Evolutionary conservation across 2,329 filamentous ascomycete genomes (phyloP), one percentile per base, ranked within the genome.

Genomic region (Harringtonia lauricola): DNA sequence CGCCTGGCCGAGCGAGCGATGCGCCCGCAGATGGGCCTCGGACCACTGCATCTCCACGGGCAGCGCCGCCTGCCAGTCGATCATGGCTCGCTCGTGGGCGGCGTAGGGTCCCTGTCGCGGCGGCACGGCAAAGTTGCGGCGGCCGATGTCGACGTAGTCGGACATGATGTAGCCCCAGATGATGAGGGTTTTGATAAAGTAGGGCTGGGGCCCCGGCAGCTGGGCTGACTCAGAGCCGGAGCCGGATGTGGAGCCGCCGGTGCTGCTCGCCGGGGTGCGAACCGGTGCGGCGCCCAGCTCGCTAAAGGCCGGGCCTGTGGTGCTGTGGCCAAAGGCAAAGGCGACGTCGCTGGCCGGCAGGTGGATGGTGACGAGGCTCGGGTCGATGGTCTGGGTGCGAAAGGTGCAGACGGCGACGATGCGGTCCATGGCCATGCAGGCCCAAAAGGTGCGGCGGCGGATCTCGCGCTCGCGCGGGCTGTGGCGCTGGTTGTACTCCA

Each of bases 351-450:
- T 12, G 21, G 13, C 15, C 17, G 40, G 40, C n/a, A 42, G 31
- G 14, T 29, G 22, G 8, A 42, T 29, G 21, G 2, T 19, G 15
- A 36, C 33, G 10, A 29, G 15, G 40, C 6, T 14, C 3, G 15
- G 2, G 22, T 35, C 22, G 22, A 42, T 36, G 8, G 31, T 17
- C 24, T 42, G 40, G 2, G 31, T 8, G 3, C 40, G 40, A 14
- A 36, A 42, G 2, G 31, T 36, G 31, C 21, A 30, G 26, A n/a
- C 24, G 3, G 41, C 22, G 17, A 42, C 39, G 18, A 47, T 33
- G n/a, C 45, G 41, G 41, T 47, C 45, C 13, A 47, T 28, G 8
- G 41, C 45, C 10, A 47, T 18, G n/a, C 45, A 47, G 17, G 45
- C 41, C 45, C 45, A 47, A 9, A 36, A 42, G 3, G 41, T 42